Percentiles rank a stretch among this genome's conserved stretches.
Evolutionary conservation across 2,329 filamentous ascomycete species (phyloP).

Genomic region (Fusarium illudens): DNA sequence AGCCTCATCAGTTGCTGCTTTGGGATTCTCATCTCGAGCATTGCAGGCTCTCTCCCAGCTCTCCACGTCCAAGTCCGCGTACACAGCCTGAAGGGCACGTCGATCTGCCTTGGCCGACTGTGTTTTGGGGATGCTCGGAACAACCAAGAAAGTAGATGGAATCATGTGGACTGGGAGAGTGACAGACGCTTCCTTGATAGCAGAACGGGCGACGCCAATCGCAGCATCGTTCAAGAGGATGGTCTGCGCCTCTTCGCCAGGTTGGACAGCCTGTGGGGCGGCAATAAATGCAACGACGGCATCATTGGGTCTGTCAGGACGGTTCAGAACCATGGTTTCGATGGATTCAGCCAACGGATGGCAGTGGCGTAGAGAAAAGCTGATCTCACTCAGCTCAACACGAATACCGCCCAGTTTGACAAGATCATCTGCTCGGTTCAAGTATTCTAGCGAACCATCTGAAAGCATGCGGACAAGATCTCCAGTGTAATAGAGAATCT

Average conservation of each 20-base stretch:
- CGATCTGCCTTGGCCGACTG: conserved; percentile 11
- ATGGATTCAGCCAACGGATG: conserved; percentile 3
- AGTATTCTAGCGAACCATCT: conserved; percentile 35
- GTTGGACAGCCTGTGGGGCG: neutral
- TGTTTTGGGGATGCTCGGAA: conserved; percentile 4
- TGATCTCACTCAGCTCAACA: conserved; percentile 43
- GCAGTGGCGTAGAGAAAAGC: conserved; percentile 10
- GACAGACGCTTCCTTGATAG: neutral
- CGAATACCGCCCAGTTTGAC: conserved; percentile 40
- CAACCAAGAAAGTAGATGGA: neutral
- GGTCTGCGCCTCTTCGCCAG: neutral
- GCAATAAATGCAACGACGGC: conserved; percentile 3
- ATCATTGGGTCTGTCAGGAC: neutral
- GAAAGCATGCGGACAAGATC: conserved; percentile 43
- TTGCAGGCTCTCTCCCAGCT: conserved; percentile 1
- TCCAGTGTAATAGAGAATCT: conserved; percentile 46
- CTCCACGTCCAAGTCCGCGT: neutral
- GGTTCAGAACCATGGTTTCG: conserved; percentile 6
- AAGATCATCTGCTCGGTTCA: conserved; percentile 34
- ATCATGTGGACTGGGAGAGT: neutral
- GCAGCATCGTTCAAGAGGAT: conserved; percentile 1
- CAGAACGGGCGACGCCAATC: conserved; percentile 1
- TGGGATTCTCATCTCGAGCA: neutral
- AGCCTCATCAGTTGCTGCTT: neutral
- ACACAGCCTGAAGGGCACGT: conserved; percentile 1